Evolutionary conservation across 192 early-diverging fungal species (phyloP).

Genomic region (Dissophora ornata): DNA sequence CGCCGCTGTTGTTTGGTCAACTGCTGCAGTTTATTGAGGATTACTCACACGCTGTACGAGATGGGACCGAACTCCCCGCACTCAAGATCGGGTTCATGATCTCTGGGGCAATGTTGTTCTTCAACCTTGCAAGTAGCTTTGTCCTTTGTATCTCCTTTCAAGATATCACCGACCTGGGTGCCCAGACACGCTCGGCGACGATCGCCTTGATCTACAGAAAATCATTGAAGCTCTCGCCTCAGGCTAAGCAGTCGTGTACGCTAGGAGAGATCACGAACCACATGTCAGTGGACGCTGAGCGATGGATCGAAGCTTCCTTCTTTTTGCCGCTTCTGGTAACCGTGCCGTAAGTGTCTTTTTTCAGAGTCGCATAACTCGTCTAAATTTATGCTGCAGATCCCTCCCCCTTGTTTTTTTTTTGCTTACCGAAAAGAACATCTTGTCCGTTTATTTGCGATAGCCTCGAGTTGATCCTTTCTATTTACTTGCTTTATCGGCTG

Average conservation of each 20-base stretch:
- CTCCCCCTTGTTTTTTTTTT: too few species aligned
- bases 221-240: slow-evolving; percentile 78
- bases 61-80: background rate
- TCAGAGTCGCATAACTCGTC: too few species aligned
- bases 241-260: slow-evolving; percentile 15
- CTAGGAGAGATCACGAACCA: slow-evolving; percentile 63
- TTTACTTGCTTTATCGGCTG: slow-evolving; percentile 20
- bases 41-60: slow-evolving; percentile 16
- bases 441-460: background rate
- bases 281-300: slow-evolving; percentile 75
- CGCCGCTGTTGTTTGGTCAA: slow-evolving; percentile 30
- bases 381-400: too few species aligned
- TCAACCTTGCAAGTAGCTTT: slow-evolving; percentile 5
- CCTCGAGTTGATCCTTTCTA: slow-evolving; percentile 15
- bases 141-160: slow-evolving; percentile 3
- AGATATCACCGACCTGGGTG: slow-evolving; percentile 66
- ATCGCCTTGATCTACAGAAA: slow-evolving; percentile 85
- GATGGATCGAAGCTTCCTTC: slow-evolving; percentile 56
- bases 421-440: too few species aligned
- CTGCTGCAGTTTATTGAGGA: slow-evolving; percentile 33
- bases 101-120: slow-evolving; percentile 19
- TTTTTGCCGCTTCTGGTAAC: slow-evolving; percentile 49
- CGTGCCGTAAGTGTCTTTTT: slow-evolving; percentile 58
- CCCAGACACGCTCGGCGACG: slow-evolving; percentile 74
- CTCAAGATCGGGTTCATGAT: slow-evolving; percentile 29